A percentile compares a stretch with the other conserved stretches of the same genome.
phyloP scores from a whole-genome alignment of 2,329 filamentous ascomycete genomes.

The Monilinia fructicola region DNA sequence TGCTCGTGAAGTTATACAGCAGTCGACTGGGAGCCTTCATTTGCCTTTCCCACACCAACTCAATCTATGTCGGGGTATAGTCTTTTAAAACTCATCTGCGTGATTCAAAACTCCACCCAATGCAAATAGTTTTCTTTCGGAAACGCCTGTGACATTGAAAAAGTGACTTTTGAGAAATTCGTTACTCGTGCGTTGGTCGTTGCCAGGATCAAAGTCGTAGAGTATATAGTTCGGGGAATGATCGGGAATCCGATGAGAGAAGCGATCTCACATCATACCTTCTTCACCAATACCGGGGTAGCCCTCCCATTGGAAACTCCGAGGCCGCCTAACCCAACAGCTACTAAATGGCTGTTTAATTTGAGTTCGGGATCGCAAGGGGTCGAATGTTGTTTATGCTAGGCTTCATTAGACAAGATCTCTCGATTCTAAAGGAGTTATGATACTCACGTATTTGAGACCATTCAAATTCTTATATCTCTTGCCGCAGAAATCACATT shows the following conservation, averaged over 20 bases:
- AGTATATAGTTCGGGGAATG: conserved; percentile 11
- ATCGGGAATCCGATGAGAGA: conserved; percentile 7
- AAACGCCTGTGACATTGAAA: conserved; percentile 19
- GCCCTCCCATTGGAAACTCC: conserved; percentile 43
- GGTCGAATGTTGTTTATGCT: conserved; percentile 79
- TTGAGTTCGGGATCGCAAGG: conserved; percentile 85
- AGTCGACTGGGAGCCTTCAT: conserved; percentile 7
- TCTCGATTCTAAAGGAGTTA: conserved; percentile 1
- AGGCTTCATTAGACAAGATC: conserved; percentile 40
- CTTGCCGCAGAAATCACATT: conserved; percentile 95
- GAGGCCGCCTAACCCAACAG: conserved; percentile 37
- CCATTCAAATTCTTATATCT: conserved; percentile 99
- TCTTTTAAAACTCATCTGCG: conserved; percentile 31
- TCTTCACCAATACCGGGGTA: conserved; percentile 57
- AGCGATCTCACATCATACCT: conserved; percentile 43
- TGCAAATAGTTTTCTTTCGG: conserved; percentile 28
- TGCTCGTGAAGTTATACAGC: not conserved
- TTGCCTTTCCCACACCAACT: conserved; percentile 27
- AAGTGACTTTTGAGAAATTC: conserved; percentile 13
- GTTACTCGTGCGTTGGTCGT: conserved; percentile 11
- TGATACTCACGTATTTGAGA: conserved; percentile 76
- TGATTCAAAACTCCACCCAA: conserved; percentile 38
- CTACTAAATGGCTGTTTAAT: conserved; percentile 41
- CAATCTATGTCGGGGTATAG: conserved; percentile 40
- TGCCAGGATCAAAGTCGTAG: conserved; percentile 24